Evolutionary conservation across 306 rosid genomes (phyloP).

Genomic region (Senna tora): DNA sequence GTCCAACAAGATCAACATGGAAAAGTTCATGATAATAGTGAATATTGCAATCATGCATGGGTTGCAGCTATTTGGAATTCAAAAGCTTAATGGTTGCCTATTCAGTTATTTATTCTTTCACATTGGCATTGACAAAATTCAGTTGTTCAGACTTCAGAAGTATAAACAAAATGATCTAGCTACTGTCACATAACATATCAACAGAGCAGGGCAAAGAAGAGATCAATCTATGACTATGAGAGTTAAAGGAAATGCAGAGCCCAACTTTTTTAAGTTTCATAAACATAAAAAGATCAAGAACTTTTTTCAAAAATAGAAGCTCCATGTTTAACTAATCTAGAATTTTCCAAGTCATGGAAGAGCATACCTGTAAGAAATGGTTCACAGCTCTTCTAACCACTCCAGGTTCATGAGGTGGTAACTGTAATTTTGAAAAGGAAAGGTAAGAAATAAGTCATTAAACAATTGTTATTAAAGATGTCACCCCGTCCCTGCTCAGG

Average conservation of each 20-base stretch:
- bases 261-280: conserved; percentile 21
- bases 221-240: not conserved
- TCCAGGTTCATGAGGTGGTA: conserved; percentile 84
- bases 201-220: not conserved
- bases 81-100: conserved; percentile 13
- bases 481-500: not conserved
- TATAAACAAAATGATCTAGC: conserved; percentile 1
- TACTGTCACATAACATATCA: not conserved
- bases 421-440: conserved; percentile 48
- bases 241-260: conserved; percentile 1
- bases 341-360: conserved; percentile 27
- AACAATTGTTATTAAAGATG: not conserved
- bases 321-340: conserved; percentile 7
- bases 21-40: not conserved
- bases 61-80: conserved; percentile 11
- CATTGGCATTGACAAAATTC: not conserved
- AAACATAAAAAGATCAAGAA: conserved; percentile 22
- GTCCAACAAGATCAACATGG: conserved; percentile 3
- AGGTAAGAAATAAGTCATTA: not conserved
- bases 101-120: conserved; percentile 16
- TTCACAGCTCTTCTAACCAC: conserved; percentile 87
- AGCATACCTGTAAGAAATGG: conserved; percentile 91
- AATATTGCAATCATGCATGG: conserved; percentile 2
- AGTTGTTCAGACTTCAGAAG: conserved; percentile 4
- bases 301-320: not conserved